Evolutionary conservation across 345 rosid species (phyloP), one percentile per base, ranked within the genome.

Genomic region (Cardamine occulta): DNA sequence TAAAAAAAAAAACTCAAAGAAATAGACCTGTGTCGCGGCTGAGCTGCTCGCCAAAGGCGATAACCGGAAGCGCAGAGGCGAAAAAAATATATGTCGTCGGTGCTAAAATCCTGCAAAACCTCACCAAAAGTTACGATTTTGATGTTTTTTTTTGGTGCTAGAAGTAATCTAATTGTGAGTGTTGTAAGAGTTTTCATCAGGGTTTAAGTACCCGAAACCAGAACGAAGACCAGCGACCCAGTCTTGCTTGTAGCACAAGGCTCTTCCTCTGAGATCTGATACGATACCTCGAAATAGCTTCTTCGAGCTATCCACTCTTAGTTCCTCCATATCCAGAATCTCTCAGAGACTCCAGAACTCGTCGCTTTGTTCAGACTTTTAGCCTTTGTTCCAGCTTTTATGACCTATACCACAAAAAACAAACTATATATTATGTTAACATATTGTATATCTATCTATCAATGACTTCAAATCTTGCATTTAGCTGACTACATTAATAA

Each of bases 1-100:
- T 35, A 10, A 9, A 9, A 35, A 35, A 35, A 9, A 35, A 35
- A 59, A 5, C 8, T 10, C 28, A 57, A 45, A 26, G 34, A 45
- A 8, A 21, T 15, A 44, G 26, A 87, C 96, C 93, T 70, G 97
- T 92, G n/a, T 88, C 88, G 62, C 92, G 81, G 65, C 88, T 86
- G 5, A 92, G 84, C 67, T 90, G 97, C 77, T 92, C 96, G 1
- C 97, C 97, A 13, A 92, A 92, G 14, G 96, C 93, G 4, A 92
- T 83, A 35, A 92, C 97, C 7, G 94, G 97, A 71, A 92, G 85
- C 3, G 94, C 91, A 61, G 96, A 92, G 9, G 97, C 96, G 37
- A 90, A 92, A 79, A 87, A 89, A 7, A 87, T 92, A 66, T 89
- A 92, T n/a, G 93, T 82, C 0, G 96, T 89, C 2, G 97, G 96